These are phyloP conservation scores for Chenopodium album DNA, from an alignment of 148 eudicot species.

Conservation along the genomic window DNA sequence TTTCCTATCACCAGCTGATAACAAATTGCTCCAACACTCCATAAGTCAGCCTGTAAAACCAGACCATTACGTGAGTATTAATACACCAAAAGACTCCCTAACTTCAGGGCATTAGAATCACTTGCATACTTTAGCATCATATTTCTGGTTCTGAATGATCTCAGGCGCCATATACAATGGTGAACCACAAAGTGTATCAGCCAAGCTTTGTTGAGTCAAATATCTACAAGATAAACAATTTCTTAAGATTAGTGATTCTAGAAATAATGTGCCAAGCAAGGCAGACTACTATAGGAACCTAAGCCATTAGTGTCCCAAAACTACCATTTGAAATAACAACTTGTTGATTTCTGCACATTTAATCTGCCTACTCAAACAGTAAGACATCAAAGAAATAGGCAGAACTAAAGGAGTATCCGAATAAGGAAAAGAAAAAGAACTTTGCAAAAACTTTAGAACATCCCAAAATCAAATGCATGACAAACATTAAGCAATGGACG, in stretches of 20 bases:
- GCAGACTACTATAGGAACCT: neutral
- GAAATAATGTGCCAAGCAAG: neutral
- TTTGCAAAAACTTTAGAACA: no score
- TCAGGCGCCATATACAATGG: conserved; percentile 61
- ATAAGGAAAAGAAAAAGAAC: no score
- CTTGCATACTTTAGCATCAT: conserved; percentile 46
- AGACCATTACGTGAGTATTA: neutral
- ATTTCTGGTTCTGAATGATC: conserved; percentile 49
- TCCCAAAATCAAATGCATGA: no score
- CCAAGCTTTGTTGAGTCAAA: conserved; percentile 48
- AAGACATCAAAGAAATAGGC: no score
- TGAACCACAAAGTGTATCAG: conserved; percentile 57
- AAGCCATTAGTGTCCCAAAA: neutral
- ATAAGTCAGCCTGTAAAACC: conserved; percentile 48
- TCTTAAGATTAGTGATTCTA: neutral
- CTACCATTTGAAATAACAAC: neutral
- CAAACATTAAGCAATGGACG: no score
- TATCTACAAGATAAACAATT: conserved; percentile 35
- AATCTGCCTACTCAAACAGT: neutral
- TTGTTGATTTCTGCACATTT: neutral
- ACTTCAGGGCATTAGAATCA: conserved; percentile 16
- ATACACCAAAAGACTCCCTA: neutral
- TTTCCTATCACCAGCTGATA: conserved; percentile 50
- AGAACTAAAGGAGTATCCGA: no score
- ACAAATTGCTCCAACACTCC: conserved; percentile 58